phyloP scores from a whole-genome alignment of 345 rosid genomes.

The Ceriops decandra region DNA sequence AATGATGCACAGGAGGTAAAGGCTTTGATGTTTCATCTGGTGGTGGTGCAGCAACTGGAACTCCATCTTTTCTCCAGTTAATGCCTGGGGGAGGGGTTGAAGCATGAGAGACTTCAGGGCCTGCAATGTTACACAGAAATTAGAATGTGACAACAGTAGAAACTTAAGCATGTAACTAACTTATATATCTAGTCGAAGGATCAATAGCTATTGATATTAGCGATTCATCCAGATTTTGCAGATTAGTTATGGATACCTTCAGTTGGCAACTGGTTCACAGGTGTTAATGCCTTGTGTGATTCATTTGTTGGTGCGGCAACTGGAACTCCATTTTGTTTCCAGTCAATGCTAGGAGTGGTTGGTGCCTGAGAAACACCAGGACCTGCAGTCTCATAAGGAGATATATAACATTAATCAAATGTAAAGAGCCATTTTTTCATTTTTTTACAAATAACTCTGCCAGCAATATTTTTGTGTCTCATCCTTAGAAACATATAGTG shows the following conservation, averaged over 20 bases:
- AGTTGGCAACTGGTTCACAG: conserved; percentile 31
- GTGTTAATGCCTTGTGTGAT: conserved; percentile 39
- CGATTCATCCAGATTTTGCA: background rate
- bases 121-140: too few species aligned
- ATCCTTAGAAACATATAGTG: background rate
- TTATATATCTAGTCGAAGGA: background rate
- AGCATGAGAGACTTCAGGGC: conserved; percentile 31
- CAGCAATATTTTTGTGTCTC: background rate
- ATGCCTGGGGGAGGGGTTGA: conserved; percentile 40
- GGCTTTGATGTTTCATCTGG: conserved; percentile 36
- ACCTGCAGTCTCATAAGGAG: conserved; percentile 30
- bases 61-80: conserved; percentile 31
- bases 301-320: conserved; percentile 47
- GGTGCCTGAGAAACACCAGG: conserved; percentile 12
- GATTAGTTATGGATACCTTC: conserved; percentile 27
- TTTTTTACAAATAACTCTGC: background rate
- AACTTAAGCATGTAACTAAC: too few species aligned
- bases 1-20: conserved; percentile 32
- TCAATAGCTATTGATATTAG: background rate
- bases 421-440: background rate
- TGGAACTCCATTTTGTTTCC: conserved; percentile 45
- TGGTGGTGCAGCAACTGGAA: conserved; percentile 58
- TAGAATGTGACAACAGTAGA: too few species aligned
- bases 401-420: background rate
- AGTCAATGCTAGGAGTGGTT: conserved; percentile 20